phyloP scores from a whole-genome alignment of 2,329 filamentous ascomycete genomes.

The Hypoxylon sp. region DNA sequence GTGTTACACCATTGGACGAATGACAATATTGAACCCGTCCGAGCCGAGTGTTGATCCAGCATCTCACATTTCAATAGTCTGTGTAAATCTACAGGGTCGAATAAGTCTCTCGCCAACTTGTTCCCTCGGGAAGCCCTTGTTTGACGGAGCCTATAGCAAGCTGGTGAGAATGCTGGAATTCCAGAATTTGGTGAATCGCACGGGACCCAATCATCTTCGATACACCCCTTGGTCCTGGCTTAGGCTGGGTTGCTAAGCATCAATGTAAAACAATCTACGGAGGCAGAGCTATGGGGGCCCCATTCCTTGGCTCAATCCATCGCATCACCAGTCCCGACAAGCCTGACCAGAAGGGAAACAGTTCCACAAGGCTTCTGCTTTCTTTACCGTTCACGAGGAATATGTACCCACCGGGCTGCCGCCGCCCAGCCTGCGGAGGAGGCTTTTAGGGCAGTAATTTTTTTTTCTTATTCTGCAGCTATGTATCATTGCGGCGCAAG shows the following conservation, averaged over 20 bases:
- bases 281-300: conserved; percentile 47
- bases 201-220: conserved; percentile 37
- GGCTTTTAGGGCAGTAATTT: conserved; percentile 9
- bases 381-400: conserved; percentile 40
- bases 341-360: conserved; percentile 32
- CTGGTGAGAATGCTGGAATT: conserved; percentile 30
- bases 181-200: conserved; percentile 34
- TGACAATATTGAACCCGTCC: conserved; percentile 38
- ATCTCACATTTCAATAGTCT: conserved; percentile 43
- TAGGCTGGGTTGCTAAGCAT: conserved; percentile 47
- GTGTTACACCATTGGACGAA: conserved; percentile 48
- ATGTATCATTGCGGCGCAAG: conserved; percentile 33
- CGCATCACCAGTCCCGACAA: conserved; percentile 24
- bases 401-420: conserved; percentile 28
- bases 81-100: conserved; percentile 34
- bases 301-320: conserved; percentile 37
- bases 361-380: conserved; percentile 39
- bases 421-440: conserved; percentile 23
- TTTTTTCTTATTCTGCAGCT: conserved; percentile 5
- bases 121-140: conserved; percentile 13
- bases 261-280: conserved; percentile 56
- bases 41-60: conserved; percentile 39
- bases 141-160: conserved; percentile 9
- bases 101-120: conserved; percentile 21
- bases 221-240: conserved; percentile 17